phyloP scores from a whole-genome alignment of 192 early-diverging fungal species.

The Coemansia sp. region DNA sequence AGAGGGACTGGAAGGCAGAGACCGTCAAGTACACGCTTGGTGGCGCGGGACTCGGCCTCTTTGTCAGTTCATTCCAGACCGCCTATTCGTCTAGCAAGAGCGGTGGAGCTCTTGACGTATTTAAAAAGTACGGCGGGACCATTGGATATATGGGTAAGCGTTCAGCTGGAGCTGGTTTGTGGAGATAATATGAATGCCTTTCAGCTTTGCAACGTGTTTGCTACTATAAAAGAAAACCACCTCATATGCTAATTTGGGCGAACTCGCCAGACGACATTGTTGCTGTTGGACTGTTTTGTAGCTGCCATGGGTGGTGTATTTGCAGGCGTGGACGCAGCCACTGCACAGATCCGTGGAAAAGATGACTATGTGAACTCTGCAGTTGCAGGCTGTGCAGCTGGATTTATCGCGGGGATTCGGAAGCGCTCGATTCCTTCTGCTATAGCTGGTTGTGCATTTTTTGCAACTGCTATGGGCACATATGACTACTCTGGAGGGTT shows the following conservation, averaged over 20 bases:
- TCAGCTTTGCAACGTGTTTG: background rate
- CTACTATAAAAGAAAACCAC: background rate
- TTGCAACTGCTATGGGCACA: slow-evolving; percentile 65
- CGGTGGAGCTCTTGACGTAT: slow-evolving; percentile 53
- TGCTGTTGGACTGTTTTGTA: slow-evolving; percentile 18
- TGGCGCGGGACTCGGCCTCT: slow-evolving; percentile 64
- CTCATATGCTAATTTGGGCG: background rate
- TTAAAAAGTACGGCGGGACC: slow-evolving; percentile 64
- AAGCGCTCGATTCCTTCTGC: slow-evolving; percentile 63
- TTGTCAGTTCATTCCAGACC: slow-evolving; percentile 70
- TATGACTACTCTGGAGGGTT: slow-evolving; percentile 64
- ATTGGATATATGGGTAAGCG: slow-evolving; percentile 69
- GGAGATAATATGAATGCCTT: background rate
- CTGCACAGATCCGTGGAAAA: slow-evolving; percentile 60
- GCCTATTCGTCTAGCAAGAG: slow-evolving; percentile 50
- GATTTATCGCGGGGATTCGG: slow-evolving; percentile 64
- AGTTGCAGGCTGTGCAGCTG: slow-evolving; percentile 71
- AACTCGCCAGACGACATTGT: background rate
- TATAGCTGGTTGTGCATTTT: slow-evolving; percentile 61
- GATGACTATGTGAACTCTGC: slow-evolving; percentile 72
- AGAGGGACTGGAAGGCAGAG: slow-evolving; percentile 46
- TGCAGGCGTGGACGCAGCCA: slow-evolving; percentile 64
- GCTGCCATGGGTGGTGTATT: slow-evolving; percentile 79
- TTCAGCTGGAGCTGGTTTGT: background rate
- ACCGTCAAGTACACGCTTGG: slow-evolving; percentile 50